Conservation (phyloP, 2,329 filamentous ascomycete species). For the Ilyonectria sp. region DNA sequence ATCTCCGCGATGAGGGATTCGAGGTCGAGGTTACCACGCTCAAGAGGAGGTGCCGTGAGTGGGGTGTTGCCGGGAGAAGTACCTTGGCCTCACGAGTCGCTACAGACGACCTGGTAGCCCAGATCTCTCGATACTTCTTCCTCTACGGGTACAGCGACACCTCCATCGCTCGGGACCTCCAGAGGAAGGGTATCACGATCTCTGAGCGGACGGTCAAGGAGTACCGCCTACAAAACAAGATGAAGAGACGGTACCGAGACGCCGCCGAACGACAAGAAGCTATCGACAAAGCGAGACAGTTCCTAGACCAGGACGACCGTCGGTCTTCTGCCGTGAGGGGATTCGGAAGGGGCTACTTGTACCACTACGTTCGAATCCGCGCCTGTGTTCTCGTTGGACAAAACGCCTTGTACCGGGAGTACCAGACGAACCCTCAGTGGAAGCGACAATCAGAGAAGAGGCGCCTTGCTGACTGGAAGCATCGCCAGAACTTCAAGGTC, state of each 20-base stretch:
- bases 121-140: constrained; percentile 7
- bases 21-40: not conserved
- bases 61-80: not conserved
- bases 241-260: constrained; percentile 1
- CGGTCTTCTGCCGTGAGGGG: too few relatives aligned
- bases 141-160: constrained; percentile 9
- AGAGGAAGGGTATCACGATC: not conserved
- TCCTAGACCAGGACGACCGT: not conserved
- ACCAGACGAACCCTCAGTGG: not conserved
- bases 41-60: not conserved
- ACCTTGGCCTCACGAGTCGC: not conserved
- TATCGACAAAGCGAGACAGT: constrained; percentile 2
- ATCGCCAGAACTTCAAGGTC: not conserved
- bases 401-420: not conserved
- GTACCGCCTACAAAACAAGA: not conserved
- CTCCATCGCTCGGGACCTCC: constrained; percentile 6
- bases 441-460: not conserved
- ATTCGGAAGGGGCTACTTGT: too few relatives aligned
- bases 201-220: constrained; percentile 1
- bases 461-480: not conserved
- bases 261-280: not conserved
- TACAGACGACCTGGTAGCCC: not conserved
- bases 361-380: not conserved
- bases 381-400: not conserved
- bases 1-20: not conserved